Percentiles rank a stretch among this genome's conserved stretches.
phyloP scores from a whole-genome alignment of 495 filamentous ascomycete species.

The Podospora didyma region DNA sequence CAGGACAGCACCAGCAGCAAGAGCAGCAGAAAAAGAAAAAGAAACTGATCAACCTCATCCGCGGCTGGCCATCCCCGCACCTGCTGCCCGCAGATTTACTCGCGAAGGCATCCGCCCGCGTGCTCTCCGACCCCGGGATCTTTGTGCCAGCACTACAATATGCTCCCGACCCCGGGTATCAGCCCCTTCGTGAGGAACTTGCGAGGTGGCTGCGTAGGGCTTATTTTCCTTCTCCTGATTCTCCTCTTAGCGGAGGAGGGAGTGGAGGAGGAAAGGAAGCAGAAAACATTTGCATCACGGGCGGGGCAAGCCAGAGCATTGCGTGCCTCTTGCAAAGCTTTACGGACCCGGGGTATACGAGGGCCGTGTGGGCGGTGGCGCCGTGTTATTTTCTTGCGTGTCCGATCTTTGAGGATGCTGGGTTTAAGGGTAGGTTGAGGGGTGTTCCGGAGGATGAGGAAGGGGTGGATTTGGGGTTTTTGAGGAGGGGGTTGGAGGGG shows the following conservation, averaged over 20 bases:
- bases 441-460: slow-evolving; percentile 71
- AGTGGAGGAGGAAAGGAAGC: slow-evolving; percentile 26
- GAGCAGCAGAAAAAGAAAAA: slow-evolving; percentile 9
- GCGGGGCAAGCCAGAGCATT: slow-evolving; percentile 73
- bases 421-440: slow-evolving; percentile 57
- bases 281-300: slow-evolving; percentile 72
- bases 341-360: slow-evolving; percentile 72
- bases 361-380: slow-evolving; percentile 71
- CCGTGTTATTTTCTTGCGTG: slow-evolving; percentile 79
- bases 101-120: slow-evolving; percentile 46
- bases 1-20: no score
- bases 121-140: slow-evolving; percentile 56
- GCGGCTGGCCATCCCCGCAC: slow-evolving; percentile 66
- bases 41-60: slow-evolving; percentile 58
- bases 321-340: slow-evolving; percentile 69
- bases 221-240: slow-evolving; percentile 36
- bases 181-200: slow-evolving; percentile 58
- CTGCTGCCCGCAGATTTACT: slow-evolving; percentile 65
- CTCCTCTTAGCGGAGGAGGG: neutral
- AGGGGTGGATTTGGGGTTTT: slow-evolving; percentile 60
- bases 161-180: slow-evolving; percentile 72
- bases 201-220: slow-evolving; percentile 64
- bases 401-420: slow-evolving; percentile 73
- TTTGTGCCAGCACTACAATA: slow-evolving; percentile 62
- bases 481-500: slow-evolving; percentile 44